These are phyloP conservation scores for Puccinia horiana DNA, from an alignment of 1,284 basidiomycete genomes.

Conservation along the genomic window DNA sequence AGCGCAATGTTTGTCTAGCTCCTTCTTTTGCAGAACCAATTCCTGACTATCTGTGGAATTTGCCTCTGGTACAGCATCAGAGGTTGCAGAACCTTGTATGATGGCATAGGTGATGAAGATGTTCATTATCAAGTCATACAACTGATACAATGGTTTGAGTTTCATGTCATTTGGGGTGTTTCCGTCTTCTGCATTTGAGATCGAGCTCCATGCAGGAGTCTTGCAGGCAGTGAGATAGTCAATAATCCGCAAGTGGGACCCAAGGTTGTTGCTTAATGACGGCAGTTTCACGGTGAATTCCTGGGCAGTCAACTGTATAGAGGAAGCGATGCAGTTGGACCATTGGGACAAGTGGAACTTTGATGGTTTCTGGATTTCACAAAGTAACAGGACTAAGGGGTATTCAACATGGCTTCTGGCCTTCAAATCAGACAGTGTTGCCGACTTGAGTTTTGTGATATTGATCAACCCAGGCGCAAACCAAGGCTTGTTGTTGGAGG, in stretches of 20 bases:
- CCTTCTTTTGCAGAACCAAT: neutral
- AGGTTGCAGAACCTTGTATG: neutral
- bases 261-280: neutral
- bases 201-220: neutral
- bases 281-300: neutral
- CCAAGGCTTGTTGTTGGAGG: neutral
- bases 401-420: neutral
- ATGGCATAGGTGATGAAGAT: neutral
- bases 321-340: neutral
- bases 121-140: neutral
- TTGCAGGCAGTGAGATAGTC: neutral
- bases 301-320: neutral
- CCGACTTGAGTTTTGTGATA: neutral
- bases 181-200: neutral
- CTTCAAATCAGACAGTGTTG: neutral
- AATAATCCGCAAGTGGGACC: neutral
- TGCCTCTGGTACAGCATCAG: neutral
- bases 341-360: neutral
- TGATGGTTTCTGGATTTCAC: neutral
- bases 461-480: neutral
- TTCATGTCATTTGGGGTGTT: neutral
- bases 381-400: neutral
- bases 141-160: neutral
- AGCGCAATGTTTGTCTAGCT: neutral
- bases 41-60: neutral